A percentile compares a stretch with the other conserved stretches of the same genome.
Evolutionary conservation across 169 alveolate genomes (phyloP).

Genomic region (Babesia divergens): DNA sequence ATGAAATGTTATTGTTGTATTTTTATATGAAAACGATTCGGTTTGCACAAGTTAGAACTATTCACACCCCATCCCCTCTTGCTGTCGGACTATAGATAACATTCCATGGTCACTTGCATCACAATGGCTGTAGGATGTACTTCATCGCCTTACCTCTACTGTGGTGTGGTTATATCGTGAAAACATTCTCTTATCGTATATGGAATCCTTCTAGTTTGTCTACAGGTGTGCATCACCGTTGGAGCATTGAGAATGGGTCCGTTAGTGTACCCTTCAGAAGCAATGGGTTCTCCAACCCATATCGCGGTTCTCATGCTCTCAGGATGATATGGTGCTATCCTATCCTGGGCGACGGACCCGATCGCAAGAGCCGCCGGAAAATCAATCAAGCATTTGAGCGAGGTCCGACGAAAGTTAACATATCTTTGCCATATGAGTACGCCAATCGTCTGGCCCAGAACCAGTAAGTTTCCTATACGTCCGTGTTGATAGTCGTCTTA

Average conservation of each 20-base stretch:
- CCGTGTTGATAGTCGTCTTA: background rate
- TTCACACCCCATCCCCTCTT: constrained; percentile 25
- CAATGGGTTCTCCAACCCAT: background rate
- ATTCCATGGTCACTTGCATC: background rate
- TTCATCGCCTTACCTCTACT: background rate
- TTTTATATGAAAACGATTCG: background rate
- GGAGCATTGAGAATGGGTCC: background rate
- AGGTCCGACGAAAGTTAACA: constrained; percentile 58
- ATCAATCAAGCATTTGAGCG: constrained; percentile 64
- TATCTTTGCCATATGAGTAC: constrained; percentile 52
- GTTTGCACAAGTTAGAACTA: background rate
- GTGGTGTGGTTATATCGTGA: too few relatives aligned
- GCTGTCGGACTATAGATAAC: background rate
- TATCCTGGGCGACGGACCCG: constrained; percentile 62
- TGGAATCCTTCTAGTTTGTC: background rate
- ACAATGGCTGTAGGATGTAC: background rate
- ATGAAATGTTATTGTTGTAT: too few relatives aligned
- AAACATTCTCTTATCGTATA: background rate
- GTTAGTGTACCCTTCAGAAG: background rate
- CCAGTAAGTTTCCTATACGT: background rate
- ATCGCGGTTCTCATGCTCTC: background rate
- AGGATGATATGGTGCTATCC: constrained; percentile 74
- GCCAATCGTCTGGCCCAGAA: constrained; percentile 73
- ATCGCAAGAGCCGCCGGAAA: constrained; percentile 46
- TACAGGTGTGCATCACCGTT: background rate